A percentile compares a stretch with the other conserved stretches of the same genome.
These are phyloP conservation scores for Boletus pseudo-olivaceus DNA, from an alignment of 768 basidiomycete species.

Conservation along the genomic window DNA sequence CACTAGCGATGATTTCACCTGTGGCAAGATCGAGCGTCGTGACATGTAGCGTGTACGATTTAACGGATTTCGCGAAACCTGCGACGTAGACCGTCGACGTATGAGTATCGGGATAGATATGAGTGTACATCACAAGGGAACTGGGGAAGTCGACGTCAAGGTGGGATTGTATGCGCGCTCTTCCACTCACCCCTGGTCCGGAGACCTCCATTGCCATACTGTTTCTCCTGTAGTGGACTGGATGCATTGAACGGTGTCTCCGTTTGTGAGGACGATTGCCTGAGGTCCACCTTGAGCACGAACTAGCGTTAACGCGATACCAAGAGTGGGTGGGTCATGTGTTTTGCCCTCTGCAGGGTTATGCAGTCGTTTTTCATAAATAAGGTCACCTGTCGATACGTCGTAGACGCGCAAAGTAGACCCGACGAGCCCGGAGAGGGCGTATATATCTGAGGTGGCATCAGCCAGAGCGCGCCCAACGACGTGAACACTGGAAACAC, in stretches of 20 bases:
- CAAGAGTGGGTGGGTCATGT: constrained; percentile 53
- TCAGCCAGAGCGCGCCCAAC: neutral
- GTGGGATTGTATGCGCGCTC: neutral
- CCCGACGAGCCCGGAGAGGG: constrained; percentile 75
- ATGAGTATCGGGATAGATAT: constrained; percentile 49
- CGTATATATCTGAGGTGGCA: constrained; percentile 51
- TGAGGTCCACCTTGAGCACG: constrained; percentile 27
- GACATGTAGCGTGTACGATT: constrained; percentile 62
- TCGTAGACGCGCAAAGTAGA: constrained; percentile 69
- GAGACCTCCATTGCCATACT: constrained; percentile 70
- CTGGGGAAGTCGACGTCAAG: constrained; percentile 35
- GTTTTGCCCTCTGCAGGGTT: constrained; percentile 39
- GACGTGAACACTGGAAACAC: constrained; percentile 21
- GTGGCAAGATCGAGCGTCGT: constrained; percentile 54
- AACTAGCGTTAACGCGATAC: constrained; percentile 45
- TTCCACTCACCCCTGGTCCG: constrained; percentile 58
- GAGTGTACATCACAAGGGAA: constrained; percentile 60
- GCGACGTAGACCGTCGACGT: constrained; percentile 55
- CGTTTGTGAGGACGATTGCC: constrained; percentile 54
- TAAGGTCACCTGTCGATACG: constrained; percentile 53
- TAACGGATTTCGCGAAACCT: constrained; percentile 42
- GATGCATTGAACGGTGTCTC: constrained; percentile 52
- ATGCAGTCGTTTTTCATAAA: constrained; percentile 65
- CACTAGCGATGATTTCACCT: constrained; percentile 48
- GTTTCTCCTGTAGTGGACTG: constrained; percentile 48